Percentiles rank a stretch among this genome's conserved stretches.
Evolutionary conservation across 345 rosid genomes (phyloP).

Genomic region (Populus alba): DNA sequence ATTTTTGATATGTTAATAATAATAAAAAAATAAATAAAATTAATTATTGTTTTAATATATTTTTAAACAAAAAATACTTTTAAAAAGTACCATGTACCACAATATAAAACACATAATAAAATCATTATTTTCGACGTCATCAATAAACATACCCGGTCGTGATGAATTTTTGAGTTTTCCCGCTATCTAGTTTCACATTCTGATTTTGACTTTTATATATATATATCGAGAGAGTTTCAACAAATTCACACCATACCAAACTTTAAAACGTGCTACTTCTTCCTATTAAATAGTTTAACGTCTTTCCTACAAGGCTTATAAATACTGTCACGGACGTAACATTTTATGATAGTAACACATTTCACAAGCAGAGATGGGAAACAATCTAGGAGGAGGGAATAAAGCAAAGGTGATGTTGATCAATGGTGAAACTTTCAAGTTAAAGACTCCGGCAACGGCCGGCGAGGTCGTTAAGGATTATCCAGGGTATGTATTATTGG

Average conservation of each 20-base stretch:
- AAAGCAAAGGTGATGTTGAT: constrained; percentile 73
- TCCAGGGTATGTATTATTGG: constrained; percentile 69
- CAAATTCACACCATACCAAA: constrained; percentile 3
- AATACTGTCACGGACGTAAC: background rate
- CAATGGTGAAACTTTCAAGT: constrained; percentile 72
- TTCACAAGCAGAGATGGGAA: constrained; percentile 52
- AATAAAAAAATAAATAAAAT: too few relatives aligned
- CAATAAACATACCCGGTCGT: too few relatives aligned
- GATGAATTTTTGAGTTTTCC: background rate
- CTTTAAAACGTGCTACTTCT: background rate
- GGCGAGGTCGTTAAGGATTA: constrained; percentile 57
- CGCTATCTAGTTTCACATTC: background rate
- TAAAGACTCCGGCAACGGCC: constrained; percentile 70
- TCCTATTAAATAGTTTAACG: background rate
- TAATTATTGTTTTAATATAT: too few relatives aligned
- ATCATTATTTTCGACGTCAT: too few relatives aligned
- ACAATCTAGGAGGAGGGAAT: constrained; percentile 59
- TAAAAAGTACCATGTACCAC: too few relatives aligned
- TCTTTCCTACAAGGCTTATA: background rate
- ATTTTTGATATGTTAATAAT: too few relatives aligned
- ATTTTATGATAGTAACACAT: background rate
- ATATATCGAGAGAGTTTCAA: background rate
- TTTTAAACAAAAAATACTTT: too few relatives aligned
- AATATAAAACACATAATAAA: too few relatives aligned
- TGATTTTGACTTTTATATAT: constrained; percentile 6